Evolutionary conservation across 2,329 filamentous ascomycete species (phyloP).

Genomic region (Myriosclerotinia duriaeana): DNA sequence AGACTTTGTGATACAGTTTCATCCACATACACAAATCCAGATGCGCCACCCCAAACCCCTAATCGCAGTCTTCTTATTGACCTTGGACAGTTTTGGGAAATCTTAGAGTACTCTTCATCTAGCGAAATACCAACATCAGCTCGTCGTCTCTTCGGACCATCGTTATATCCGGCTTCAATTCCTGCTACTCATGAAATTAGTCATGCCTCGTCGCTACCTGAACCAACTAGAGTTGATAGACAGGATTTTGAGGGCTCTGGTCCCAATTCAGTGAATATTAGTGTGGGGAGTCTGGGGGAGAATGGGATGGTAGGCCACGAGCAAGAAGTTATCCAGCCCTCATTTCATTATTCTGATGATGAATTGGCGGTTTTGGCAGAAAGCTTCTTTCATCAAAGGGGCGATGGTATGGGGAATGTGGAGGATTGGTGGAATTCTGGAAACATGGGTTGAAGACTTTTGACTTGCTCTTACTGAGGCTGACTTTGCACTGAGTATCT

Average conservation of each 20-base stretch:
- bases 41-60: slow-evolving; percentile 36
- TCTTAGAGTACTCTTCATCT: slow-evolving; percentile 48
- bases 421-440: slow-evolving; percentile 32
- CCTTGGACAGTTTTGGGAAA: slow-evolving; percentile 50
- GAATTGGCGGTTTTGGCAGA: slow-evolving; percentile 49
- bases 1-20: slow-evolving; percentile 47
- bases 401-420: slow-evolving; percentile 23
- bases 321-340: slow-evolving; percentile 1
- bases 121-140: slow-evolving; percentile 42
- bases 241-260: slow-evolving; percentile 28
- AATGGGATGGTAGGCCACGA: slow-evolving; percentile 27
- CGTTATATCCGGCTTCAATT: slow-evolving; percentile 40
- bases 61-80: slow-evolving; percentile 46
- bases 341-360: slow-evolving; percentile 42
- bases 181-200: slow-evolving; percentile 43
- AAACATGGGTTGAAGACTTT: not conserved
- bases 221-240: slow-evolving; percentile 44
- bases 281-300: slow-evolving; percentile 15
- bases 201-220: slow-evolving; percentile 46
- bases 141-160: slow-evolving; percentile 45
- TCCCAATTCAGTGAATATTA: slow-evolving; percentile 34
- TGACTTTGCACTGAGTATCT: not conserved
- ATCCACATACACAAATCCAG: slow-evolving; percentile 43
- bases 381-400: slow-evolving; percentile 49
- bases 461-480: not conserved